Base-by-base conservation (phyloP, 2,329 filamentous ascomycete species). In the Trichoderma gracile region DNA sequence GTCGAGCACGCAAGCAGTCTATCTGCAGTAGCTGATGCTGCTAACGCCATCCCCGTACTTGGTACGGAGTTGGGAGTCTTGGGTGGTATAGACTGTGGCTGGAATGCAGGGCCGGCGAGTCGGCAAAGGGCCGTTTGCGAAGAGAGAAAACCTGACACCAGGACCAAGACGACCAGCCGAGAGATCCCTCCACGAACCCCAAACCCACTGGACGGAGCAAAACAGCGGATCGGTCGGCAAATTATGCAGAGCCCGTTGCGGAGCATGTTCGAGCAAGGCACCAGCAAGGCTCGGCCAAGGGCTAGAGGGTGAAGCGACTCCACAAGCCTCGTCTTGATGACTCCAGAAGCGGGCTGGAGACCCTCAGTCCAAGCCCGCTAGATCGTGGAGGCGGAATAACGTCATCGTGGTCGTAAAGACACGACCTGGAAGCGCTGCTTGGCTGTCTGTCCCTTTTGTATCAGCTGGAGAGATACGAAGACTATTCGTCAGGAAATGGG, bases 301-400 rank as follows among this genome's bases (percentile, higher is more conserved):
- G 49, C 58, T 54, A 53, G 33, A 21, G 21, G 12, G 33, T 9
- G 49, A 45, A 45, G 57, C 49, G 38, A 62, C 58, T 62, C 58
- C 58, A 62, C 58, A 54, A 9, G 58, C 45, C 33, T 54, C 23
- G 49, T 30, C 58, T 38, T 62, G 58, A 62, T n/a, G 43, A 27
- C 55, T 58, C n/a, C 23, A 49, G 43, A 38, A 30, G 49, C 47
- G 58, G 58, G 33, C 43, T 53, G n/a, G 38, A 53, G 47, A 38
- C 47, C 47, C n/a, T 45, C 58, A 64, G 15, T n/a, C 46, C 46
- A 42, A 47, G 52, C 38, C 61, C 53, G 45, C 61, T 57, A 56
- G 45, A 64, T 64, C 61, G 53, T 58, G 59, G 57, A 54, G 59
- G 59, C 59, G 49, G 59, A 56, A 64, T 64, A 64, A 57, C 61